These are phyloP conservation scores for Candida patagonica DNA, from an alignment of 805 yeast species.

Conservation along the genomic window DNA sequence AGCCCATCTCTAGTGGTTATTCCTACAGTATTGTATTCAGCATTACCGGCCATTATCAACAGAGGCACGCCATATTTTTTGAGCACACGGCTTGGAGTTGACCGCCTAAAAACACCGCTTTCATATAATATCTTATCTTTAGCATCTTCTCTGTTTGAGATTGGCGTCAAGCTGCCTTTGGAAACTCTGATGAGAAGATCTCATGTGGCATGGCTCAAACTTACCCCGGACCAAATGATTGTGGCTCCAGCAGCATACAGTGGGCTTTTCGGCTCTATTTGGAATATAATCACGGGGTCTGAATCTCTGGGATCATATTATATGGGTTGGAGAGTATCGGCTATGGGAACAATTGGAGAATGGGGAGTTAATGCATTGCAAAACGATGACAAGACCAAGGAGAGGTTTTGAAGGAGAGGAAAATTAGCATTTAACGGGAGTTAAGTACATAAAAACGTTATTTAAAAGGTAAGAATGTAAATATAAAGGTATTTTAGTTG, in stretches of 20 bases:
- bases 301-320: slow-evolving; percentile 43
- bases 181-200: slow-evolving; percentile 81
- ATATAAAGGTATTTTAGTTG: background rate
- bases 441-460: too few relatives aligned
- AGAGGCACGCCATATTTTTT: slow-evolving; percentile 59
- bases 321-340: slow-evolving; percentile 89
- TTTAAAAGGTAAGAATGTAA: too few relatives aligned
- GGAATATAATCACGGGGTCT: slow-evolving; percentile 37
- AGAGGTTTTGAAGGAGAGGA: slow-evolving; percentile 12
- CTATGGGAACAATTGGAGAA: slow-evolving; percentile 67
- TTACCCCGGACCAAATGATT: slow-evolving; percentile 33
- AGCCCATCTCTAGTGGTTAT: slow-evolving; percentile 52
- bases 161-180: slow-evolving; percentile 72
- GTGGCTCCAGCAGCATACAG: slow-evolving; percentile 48
- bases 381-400: slow-evolving; percentile 12
- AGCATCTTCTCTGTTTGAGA: slow-evolving; percentile 52
- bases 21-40: slow-evolving; percentile 62
- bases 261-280: slow-evolving; percentile 47
- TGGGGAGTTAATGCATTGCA: slow-evolving; percentile 47
- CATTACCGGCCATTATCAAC: slow-evolving; percentile 50
- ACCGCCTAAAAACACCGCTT: slow-evolving; percentile 52
- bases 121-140: slow-evolving; percentile 52
- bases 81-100: slow-evolving; percentile 53
- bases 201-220: slow-evolving; percentile 53
- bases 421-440: too few relatives aligned